phyloP scores from a whole-genome alignment of 208 protist species.

The Crithidia thermophila region DNA sequence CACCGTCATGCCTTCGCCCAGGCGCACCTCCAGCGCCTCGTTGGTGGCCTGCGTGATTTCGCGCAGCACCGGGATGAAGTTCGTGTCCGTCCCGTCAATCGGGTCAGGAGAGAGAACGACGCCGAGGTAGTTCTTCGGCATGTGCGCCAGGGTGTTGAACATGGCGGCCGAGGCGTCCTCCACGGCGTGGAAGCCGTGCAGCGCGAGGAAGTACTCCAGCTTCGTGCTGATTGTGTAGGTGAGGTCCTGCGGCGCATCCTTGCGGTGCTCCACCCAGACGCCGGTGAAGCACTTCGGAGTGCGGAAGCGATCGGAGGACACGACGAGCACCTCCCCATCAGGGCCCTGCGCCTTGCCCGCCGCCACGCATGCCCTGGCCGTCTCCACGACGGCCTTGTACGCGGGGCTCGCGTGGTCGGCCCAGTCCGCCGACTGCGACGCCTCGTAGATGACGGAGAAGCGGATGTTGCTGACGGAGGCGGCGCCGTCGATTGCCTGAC shows the following conservation, averaged over 20 bases:
- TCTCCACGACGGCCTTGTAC: slow-evolving; percentile 52
- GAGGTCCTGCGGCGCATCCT: not conserved
- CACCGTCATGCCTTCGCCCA: slow-evolving; percentile 23
- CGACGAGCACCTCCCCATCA: slow-evolving; percentile 65
- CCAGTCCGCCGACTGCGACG: slow-evolving; percentile 41
- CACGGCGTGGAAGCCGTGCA: slow-evolving; percentile 74
- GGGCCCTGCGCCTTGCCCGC: slow-evolving; percentile 47
- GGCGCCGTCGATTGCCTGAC: slow-evolving; percentile 53
- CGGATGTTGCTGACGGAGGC: slow-evolving; percentile 71
- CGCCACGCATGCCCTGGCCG: slow-evolving; percentile 44
- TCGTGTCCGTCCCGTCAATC: slow-evolving; percentile 41
- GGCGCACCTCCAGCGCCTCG: slow-evolving; percentile 20
- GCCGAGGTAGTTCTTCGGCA: slow-evolving; percentile 66
- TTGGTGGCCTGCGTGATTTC: slow-evolving; percentile 60
- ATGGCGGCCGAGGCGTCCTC: slow-evolving; percentile 60
- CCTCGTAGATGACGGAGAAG: slow-evolving; percentile 72
- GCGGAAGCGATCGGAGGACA: slow-evolving; percentile 64
- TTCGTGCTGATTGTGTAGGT: slow-evolving; percentile 29
- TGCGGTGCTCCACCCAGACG: slow-evolving; percentile 51
- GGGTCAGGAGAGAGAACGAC: slow-evolving; percentile 61
- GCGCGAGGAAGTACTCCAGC: slow-evolving; percentile 52
- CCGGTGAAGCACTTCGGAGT: slow-evolving; percentile 68
- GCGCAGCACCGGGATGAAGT: slow-evolving; percentile 72
- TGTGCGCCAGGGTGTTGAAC: slow-evolving; percentile 43
- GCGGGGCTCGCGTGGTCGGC: slow-evolving; percentile 18